phyloP scores from a whole-genome alignment of 257 asterid species.

The Solanum tacnaense region DNA sequence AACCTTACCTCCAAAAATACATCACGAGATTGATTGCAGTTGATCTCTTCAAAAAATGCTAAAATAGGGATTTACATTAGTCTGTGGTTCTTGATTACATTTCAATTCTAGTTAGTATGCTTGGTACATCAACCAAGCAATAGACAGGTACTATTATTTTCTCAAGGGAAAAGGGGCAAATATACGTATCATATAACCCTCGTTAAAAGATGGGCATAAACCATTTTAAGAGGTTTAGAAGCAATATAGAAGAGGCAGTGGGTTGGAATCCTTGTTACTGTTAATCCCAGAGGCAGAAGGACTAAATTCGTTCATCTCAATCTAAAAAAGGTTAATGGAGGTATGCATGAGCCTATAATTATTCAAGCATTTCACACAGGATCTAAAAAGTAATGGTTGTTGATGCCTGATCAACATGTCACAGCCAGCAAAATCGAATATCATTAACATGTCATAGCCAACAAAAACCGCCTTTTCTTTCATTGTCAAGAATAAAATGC shows the following conservation, averaged over 20 bases:
- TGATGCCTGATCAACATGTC: not conserved
- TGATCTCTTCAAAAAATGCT: too few relatives aligned
- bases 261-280: not conserved
- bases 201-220: not conserved
- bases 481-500: not conserved
- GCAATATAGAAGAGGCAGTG: not conserved
- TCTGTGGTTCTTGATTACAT: too few relatives aligned
- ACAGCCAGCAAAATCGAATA: not conserved
- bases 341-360: not conserved
- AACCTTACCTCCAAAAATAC: too few relatives aligned
- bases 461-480: not conserved
- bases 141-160: too few relatives aligned
- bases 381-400: not conserved
- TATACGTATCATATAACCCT: too few relatives aligned
- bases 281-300: not conserved
- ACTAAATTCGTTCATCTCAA: not conserved
- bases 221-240: not conserved
- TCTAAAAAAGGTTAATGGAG: not conserved
- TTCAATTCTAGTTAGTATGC: too few relatives aligned
- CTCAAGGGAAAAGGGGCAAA: too few relatives aligned
- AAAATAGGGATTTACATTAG: too few relatives aligned
- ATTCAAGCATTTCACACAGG: not conserved
- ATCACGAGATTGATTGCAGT: too few relatives aligned
- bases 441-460: not conserved
- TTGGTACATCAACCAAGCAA: too few relatives aligned